Evolutionary conservation across 1,139 yeast genomes (phyloP).

Genomic region (Taiozyma onychis): DNA sequence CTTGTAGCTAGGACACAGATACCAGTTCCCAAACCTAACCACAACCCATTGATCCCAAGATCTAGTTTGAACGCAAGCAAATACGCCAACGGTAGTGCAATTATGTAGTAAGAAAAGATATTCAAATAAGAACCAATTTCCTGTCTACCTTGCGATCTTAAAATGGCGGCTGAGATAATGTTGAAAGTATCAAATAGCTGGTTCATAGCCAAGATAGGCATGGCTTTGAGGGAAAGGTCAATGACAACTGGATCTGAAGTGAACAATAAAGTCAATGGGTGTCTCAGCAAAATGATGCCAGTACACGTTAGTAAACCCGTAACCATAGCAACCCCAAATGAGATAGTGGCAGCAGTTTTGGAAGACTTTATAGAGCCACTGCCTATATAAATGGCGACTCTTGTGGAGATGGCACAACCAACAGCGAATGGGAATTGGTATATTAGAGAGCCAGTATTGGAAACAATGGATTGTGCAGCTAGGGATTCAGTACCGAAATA

Average conservation of each 20-base stretch:
- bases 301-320: slow-evolving; percentile 23
- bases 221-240: slow-evolving; percentile 17
- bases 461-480: slow-evolving; percentile 38
- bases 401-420: slow-evolving; percentile 36
- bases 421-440: slow-evolving; percentile 39
- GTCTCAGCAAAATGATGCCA: slow-evolving; percentile 20
- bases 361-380: slow-evolving; percentile 21
- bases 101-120: slow-evolving; percentile 47
- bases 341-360: slow-evolving; percentile 15
- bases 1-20: slow-evolving; percentile 42
- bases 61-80: slow-evolving; percentile 44
- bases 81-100: slow-evolving; percentile 57
- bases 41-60: slow-evolving; percentile 50
- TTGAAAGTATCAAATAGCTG: slow-evolving; percentile 51
- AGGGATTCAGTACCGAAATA: slow-evolving; percentile 35
- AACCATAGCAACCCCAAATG: slow-evolving; percentile 23
- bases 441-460: slow-evolving; percentile 34
- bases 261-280: slow-evolving; percentile 25
- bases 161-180: slow-evolving; percentile 54
- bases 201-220: slow-evolving; percentile 43
- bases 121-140: slow-evolving; percentile 57
- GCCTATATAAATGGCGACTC: slow-evolving; percentile 36
- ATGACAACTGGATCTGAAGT: slow-evolving; percentile 24
- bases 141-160: slow-evolving; percentile 66
- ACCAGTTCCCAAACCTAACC: slow-evolving; percentile 62